These are phyloP conservation scores for Staphylotrichum longicolle DNA, from an alignment of 495 filamentous ascomycete genomes.

Conservation along the genomic window DNA sequence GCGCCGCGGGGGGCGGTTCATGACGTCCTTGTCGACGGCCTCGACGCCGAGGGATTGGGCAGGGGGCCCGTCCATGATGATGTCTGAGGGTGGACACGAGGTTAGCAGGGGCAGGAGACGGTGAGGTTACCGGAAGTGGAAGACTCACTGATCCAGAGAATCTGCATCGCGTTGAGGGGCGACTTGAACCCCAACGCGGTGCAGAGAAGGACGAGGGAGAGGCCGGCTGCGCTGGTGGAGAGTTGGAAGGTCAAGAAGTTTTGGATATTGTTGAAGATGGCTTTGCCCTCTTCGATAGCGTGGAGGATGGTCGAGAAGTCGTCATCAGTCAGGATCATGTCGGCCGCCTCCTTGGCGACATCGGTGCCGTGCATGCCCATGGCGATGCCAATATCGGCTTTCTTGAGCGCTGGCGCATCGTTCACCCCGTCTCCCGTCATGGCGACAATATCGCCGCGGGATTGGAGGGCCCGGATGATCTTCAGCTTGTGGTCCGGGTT, in stretches of 20 bases:
- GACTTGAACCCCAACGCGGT: conserved; percentile 90
- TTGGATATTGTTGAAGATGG: conserved; percentile 99
- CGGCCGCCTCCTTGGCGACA: conserved; percentile 97
- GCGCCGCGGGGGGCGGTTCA: conserved; percentile 85
- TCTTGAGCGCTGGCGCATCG: conserved; percentile 94
- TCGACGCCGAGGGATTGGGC: conserved; percentile 97
- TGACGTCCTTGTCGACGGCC: conserved; percentile 89
- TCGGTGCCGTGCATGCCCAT: conserved; percentile 96
- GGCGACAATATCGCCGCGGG: conserved; percentile 92
- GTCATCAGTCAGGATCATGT: conserved; percentile 98
- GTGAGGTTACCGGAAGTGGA: neutral
- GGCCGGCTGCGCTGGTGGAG: conserved; percentile 90
- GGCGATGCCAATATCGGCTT: conserved; percentile 95
- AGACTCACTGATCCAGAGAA: conserved; percentile 94
- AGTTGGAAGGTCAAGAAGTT: conserved; percentile 99
- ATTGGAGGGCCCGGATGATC: conserved; percentile 86
- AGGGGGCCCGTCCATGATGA: conserved; percentile 98
- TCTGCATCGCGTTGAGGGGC: conserved; percentile 97
- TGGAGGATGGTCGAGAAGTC: conserved; percentile 96
- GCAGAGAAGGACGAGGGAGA: conserved; percentile 86
- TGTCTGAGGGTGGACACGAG: conserved; percentile 57
- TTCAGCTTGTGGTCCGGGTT: conserved; percentile 98
- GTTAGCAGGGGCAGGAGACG: conserved; percentile 24
- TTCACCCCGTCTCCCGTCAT: conserved; percentile 99
- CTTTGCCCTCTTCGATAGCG: conserved; percentile 97